Evolutionary conservation across 176 grass and related monocot species (phyloP).

Genomic region (Cenchrus fungigraminus): DNA sequence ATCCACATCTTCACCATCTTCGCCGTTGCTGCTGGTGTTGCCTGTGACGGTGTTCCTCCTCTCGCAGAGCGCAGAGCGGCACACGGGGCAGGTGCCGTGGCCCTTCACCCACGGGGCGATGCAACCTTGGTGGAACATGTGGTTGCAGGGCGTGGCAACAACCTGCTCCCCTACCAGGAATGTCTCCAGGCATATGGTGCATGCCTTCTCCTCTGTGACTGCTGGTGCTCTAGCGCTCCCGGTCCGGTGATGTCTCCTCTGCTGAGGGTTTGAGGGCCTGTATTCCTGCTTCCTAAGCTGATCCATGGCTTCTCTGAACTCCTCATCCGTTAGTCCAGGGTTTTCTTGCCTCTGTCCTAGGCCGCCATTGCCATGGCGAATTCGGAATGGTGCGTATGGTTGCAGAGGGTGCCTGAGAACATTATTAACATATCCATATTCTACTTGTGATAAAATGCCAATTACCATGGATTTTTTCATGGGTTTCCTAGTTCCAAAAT

Average conservation of each 20-base stretch:
- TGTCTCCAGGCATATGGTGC: constrained; percentile 40
- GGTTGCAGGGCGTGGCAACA: constrained; percentile 65
- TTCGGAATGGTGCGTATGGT: neutral
- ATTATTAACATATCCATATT: neutral
- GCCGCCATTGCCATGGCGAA: neutral
- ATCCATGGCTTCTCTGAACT: constrained; percentile 29
- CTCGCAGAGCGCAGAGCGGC: constrained; percentile 48
- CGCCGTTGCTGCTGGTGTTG: neutral
- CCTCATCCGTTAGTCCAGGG: neutral
- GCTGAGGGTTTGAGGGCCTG: neutral
- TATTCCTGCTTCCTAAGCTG: constrained; percentile 39
- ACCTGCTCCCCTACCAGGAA: constrained; percentile 42
- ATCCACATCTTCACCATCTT: neutral
- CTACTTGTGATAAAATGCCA: neutral
- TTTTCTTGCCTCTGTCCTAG: neutral
- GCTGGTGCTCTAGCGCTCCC: constrained; percentile 3
- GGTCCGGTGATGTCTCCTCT: neutral
- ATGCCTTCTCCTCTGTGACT: constrained; percentile 38
- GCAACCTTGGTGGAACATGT: constrained; percentile 70
- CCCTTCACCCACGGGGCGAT: constrained; percentile 70
- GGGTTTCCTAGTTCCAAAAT: neutral
- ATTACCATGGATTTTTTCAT: neutral
- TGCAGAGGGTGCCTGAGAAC: constrained; percentile 4
- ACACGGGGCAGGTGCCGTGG: constrained; percentile 61
- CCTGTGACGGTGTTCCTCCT: neutral